Percentiles rank a stretch among this genome's conserved stretches.
Evolutionary conservation across 1,284 basidiomycete species (phyloP).

Genomic region (Kalmanozyma brasiliensis): DNA sequence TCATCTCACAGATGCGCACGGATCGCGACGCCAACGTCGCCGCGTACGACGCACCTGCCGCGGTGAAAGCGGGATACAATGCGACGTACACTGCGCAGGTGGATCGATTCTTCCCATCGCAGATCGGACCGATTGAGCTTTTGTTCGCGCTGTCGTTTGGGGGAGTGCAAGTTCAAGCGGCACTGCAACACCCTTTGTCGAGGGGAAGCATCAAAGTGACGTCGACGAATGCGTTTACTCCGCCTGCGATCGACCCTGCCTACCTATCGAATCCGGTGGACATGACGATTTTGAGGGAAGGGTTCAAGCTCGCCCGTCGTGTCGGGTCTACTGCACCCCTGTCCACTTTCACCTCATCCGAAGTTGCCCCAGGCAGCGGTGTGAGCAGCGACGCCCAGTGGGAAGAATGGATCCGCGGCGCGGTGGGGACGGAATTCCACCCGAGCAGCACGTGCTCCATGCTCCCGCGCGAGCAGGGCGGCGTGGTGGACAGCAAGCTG

Average conservation of each 20-base stretch:
- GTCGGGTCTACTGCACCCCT: constrained; percentile 66
- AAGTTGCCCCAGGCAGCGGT: constrained; percentile 29
- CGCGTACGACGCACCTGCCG: constrained; percentile 71
- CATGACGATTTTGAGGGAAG: constrained; percentile 73
- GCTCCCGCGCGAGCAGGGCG: constrained; percentile 56
- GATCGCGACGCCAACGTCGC: constrained; percentile 61
- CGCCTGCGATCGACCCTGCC: constrained; percentile 75
- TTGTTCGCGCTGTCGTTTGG: constrained; percentile 52
- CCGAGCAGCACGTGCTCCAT: constrained; percentile 68
- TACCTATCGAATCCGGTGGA: constrained; percentile 72
- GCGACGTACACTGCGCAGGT: constrained; percentile 73
- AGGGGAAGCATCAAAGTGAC: constrained; percentile 71
- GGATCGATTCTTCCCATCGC: constrained; percentile 68
- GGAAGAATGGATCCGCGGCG: constrained; percentile 70
- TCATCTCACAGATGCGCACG: constrained; percentile 31
- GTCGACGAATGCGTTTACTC: constrained; percentile 72
- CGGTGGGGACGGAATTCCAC: constrained; percentile 71
- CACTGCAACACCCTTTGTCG: constrained; percentile 76
- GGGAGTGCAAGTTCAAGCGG: constrained; percentile 72
- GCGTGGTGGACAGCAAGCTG: constrained; percentile 57
- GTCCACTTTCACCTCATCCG: constrained; percentile 19
- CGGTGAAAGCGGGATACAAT: constrained; percentile 75
- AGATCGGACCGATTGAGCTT: constrained; percentile 55
- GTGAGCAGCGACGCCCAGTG: constrained; percentile 70
- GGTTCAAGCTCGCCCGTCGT: constrained; percentile 73